These are phyloP conservation scores for Globisporangium nodosum DNA, from an alignment of 352 stramenopile genomes.

Conservation along the genomic window DNA sequence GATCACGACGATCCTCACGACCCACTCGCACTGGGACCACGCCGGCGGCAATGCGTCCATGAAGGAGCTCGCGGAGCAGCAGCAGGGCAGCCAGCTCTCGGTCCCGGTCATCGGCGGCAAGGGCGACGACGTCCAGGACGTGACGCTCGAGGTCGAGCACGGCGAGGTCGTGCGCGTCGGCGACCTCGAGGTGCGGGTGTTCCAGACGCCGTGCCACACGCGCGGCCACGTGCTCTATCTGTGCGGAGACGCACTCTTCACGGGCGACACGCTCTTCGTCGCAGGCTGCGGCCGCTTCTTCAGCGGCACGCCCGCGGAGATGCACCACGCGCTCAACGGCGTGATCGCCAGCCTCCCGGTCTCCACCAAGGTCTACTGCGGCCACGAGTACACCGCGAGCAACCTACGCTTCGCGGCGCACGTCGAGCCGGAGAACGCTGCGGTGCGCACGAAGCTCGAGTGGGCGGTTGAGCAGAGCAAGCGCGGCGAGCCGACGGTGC, in stretches of 20 bases:
- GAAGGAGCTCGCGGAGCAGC: slow-evolving; percentile 29
- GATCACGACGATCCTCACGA: slow-evolving; percentile 88
- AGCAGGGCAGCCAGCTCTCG: slow-evolving; percentile 15
- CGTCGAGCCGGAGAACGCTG: slow-evolving; percentile 85
- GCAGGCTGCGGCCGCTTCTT: slow-evolving; percentile 89
- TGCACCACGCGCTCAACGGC: slow-evolving; percentile 79
- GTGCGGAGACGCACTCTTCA: slow-evolving; percentile 79
- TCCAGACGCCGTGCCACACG: slow-evolving; percentile 91
- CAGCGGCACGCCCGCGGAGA: slow-evolving; percentile 69
- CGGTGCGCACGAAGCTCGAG: slow-evolving; percentile 44
- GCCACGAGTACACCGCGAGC: slow-evolving; percentile 91
- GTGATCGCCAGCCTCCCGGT: slow-evolving; percentile 65
- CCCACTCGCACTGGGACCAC: slow-evolving; percentile 90
- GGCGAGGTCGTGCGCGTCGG: slow-evolving; percentile 71
- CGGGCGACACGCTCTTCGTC: slow-evolving; percentile 90
- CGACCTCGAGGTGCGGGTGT: slow-evolving; percentile 36
- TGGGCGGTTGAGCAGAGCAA: slow-evolving; percentile 44
- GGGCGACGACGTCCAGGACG: slow-evolving; percentile 56
- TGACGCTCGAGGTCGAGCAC: slow-evolving; percentile 53
- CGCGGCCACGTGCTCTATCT: slow-evolving; percentile 83
- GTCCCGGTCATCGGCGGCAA: slow-evolving; percentile 71
- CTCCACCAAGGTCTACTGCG: slow-evolving; percentile 81
- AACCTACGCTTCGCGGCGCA: slow-evolving; percentile 89
- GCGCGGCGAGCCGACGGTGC: slow-evolving; percentile 71
- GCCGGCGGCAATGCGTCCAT: slow-evolving; percentile 84